Percentiles rank a stretch among this genome's conserved stretches.
These are phyloP conservation scores for Colletotrichum horii DNA, from an alignment of 2,329 filamentous ascomycete genomes.

Conservation along the genomic window DNA sequence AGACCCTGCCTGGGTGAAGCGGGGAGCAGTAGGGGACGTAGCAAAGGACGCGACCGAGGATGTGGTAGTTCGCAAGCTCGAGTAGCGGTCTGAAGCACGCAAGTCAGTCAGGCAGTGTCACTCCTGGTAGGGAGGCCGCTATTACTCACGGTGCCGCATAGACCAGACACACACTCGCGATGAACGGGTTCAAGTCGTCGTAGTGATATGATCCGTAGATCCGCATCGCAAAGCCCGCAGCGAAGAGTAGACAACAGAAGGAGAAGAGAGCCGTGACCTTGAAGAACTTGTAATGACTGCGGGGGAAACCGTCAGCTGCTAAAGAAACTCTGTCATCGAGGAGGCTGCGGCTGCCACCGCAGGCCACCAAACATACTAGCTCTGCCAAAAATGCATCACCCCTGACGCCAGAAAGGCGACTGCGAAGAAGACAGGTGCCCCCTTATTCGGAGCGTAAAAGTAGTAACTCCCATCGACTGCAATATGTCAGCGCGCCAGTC, in stretches of 20 bases:
- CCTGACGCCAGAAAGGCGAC: constrained; percentile 43
- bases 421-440: constrained; percentile 52
- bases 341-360: neutral
- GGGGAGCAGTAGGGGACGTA: constrained; percentile 65
- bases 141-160: constrained; percentile 38
- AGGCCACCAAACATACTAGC: constrained; percentile 38
- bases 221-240: constrained; percentile 56
- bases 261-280: constrained; percentile 59
- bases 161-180: constrained; percentile 38
- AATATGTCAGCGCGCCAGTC: neutral
- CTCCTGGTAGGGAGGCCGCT: neutral
- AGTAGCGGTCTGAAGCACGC: constrained; percentile 54
- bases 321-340: too few species aligned
- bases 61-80: constrained; percentile 66
- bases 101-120: neutral
- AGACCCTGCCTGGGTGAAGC: constrained; percentile 47
- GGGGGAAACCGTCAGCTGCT: neutral
- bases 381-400: constrained; percentile 45
- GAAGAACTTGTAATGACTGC: constrained; percentile 63
- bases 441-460: constrained; percentile 53
- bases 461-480: constrained; percentile 48
- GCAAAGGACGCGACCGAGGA: constrained; percentile 63
- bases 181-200: constrained; percentile 33
- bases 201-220: constrained; percentile 36
- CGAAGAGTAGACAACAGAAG: constrained; percentile 59